Base-by-base conservation (phyloP, 257 asterid species). In the Fraxinus americana region DNA sequence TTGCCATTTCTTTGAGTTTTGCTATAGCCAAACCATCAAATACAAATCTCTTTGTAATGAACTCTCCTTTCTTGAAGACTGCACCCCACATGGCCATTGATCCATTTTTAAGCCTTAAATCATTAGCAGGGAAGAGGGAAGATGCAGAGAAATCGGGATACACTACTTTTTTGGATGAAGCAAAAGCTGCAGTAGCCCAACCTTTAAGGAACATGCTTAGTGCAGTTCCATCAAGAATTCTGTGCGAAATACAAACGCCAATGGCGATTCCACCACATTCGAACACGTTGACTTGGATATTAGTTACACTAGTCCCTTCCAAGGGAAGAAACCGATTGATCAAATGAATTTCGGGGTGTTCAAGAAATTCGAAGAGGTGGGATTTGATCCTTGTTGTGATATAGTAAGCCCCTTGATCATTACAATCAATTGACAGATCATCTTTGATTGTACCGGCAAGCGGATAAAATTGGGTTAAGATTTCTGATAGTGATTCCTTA, bases 201-300 rank as follows among this genome's bases (percentile, higher is more conserved):
- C 80, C 39, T 57, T 81, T 90, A 36, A 90, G 63, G 66, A 93
- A 93, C 29, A 79, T 79, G 78, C 89, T 79, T 30, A 91, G 77
- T 4, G 89, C 91, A 65, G 85, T 63, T 39, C 98, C 98, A 75
- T 93, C 98, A 23, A 91, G 87, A 83, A 90, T 74, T 75, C 77
- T 88, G 34, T 93, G 97, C 0, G 96, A 86, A 48, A 93, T 78
- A 66, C 97, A 89, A 17, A 91, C 16, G 1, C 93, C 97, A 39
- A 93, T 79, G 6, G 96, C 90, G 16, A 93, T 85, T 30, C 97
- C 98, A 52, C 98, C 98, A 13, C 98, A 93, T 59, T 85, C 83
- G 36, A 91, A 91, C 6, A 74, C 63, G 75, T 69, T 93, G 0
- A 86, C 87, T 72, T 91, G 97, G n/a, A 93, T 70, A 50, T 89